These are phyloP conservation scores for Aspergillus sp. DNA, from an alignment of 2,329 filamentous ascomycete species.

Conservation along the genomic window DNA sequence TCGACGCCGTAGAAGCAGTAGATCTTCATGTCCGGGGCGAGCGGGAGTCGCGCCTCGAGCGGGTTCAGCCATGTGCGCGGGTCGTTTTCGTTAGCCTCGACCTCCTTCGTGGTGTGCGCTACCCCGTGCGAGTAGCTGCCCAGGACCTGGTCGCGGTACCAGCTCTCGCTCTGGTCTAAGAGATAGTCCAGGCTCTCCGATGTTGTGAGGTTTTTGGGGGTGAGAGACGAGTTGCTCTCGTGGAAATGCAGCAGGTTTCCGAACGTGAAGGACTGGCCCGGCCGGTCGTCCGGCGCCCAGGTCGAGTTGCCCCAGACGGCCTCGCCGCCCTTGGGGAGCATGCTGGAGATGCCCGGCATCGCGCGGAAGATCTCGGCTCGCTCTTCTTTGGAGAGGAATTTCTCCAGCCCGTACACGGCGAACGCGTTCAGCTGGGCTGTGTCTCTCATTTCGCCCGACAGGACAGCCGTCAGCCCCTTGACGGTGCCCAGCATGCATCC, in stretches of 20 bases:
- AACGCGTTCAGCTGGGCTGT: constrained; percentile 94
- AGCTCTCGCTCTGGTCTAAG: constrained; percentile 66
- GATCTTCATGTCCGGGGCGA: constrained; percentile 82
- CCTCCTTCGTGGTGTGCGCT: constrained; percentile 67
- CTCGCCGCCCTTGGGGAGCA: constrained; percentile 90
- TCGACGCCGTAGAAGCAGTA: constrained; percentile 96
- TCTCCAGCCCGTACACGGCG: constrained; percentile 92
- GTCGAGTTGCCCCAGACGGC: constrained; percentile 87
- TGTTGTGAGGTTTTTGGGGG: constrained; percentile 67
- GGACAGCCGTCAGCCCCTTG: constrained; percentile 79
- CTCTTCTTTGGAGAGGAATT: constrained; percentile 84
- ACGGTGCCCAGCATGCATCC: constrained; percentile 94
- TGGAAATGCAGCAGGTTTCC: constrained; percentile 83
- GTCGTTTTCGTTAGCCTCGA: constrained; percentile 71
- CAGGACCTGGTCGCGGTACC: constrained; percentile 69
- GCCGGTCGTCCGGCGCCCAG: constrained; percentile 78
- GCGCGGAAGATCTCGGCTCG: constrained; percentile 88
- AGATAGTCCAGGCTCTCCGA: constrained; percentile 68
- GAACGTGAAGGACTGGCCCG: constrained; percentile 62
- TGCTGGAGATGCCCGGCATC: constrained; percentile 93
- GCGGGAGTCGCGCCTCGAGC: constrained; percentile 77
- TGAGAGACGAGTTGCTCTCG: constrained; percentile 52
- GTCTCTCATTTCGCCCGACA: constrained; percentile 97
- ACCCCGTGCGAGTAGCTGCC: constrained; percentile 80
- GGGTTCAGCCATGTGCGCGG: constrained; percentile 89